A percentile compares a stretch with the other conserved stretches of the same genome.
Conservation (phyloP, 2,329 filamentous ascomycete genomes). For the Alternaria ethzedia region DNA sequence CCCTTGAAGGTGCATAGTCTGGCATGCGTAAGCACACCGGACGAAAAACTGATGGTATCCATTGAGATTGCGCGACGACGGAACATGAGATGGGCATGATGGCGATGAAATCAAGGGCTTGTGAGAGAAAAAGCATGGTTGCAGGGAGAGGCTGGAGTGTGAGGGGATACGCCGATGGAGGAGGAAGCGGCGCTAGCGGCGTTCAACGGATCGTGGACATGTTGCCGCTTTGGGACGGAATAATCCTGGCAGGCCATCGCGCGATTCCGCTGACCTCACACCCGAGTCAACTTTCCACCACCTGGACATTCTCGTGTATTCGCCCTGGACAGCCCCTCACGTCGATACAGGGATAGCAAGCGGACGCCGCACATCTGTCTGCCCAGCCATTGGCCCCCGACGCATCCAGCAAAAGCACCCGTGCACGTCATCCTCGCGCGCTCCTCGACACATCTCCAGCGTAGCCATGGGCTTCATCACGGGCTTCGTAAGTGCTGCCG, state of each 20-base stretch:
- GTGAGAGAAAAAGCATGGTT: not conserved
- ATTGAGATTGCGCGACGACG: not conserved
- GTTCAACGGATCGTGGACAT: not conserved
- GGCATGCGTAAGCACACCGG: not conserved
- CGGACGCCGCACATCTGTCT: not conserved
- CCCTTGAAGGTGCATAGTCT: not conserved
- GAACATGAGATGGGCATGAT: not conserved
- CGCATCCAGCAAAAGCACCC: not conserved
- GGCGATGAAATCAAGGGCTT: not conserved
- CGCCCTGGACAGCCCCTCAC: not conserved
- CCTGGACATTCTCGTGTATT: not conserved
- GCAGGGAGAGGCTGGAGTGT: not conserved
- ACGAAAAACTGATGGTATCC: not conserved
- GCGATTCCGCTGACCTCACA: constrained; percentile 17
- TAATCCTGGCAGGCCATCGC: constrained; percentile 5
- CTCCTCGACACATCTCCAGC: constrained; percentile 2
- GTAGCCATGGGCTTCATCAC: constrained; percentile 58
- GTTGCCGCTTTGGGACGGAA: constrained; percentile 8
- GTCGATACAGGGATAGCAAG: not conserved
- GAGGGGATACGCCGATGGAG: not conserved
- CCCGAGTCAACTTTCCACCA: not conserved
- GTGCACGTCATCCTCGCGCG: not conserved
- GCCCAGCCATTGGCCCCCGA: constrained; percentile 12
- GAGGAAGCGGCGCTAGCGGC: not conserved
- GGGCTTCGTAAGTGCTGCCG: constrained; percentile 52